A percentile compares a stretch with the other conserved stretches of the same genome.
Conservation (phyloP, 2,329 filamentous ascomycete species). For the Proliferodiscus dingleyae region DNA sequence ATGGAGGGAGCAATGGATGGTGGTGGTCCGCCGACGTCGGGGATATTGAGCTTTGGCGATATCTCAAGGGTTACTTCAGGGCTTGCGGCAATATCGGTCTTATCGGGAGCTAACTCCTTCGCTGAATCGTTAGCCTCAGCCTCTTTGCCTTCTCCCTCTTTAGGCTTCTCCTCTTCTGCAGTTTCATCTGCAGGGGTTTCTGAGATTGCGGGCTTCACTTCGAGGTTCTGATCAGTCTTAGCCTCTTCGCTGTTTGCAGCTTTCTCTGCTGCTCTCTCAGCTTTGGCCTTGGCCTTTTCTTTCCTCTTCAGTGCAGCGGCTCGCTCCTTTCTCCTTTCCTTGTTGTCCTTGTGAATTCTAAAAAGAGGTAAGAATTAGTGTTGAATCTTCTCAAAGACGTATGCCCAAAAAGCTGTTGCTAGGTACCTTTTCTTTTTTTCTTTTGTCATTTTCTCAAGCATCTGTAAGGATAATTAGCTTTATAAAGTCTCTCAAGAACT, state of each 20-base stretch:
- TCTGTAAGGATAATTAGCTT: constrained; percentile 12
- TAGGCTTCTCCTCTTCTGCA: not conserved
- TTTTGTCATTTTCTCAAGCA: constrained; percentile 12
- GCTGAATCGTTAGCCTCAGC: not conserved
- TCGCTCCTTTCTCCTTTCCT: constrained; percentile 11
- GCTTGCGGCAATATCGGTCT: not conserved
- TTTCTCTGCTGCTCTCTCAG: constrained; percentile 5
- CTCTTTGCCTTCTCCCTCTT: not conserved
- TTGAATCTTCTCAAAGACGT: too few relatives aligned
- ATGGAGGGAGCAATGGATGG: not conserved
- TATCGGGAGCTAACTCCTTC: not conserved
- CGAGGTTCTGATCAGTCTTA: constrained; percentile 1
- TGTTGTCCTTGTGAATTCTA: constrained; percentile 12
- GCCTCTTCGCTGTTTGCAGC: constrained; percentile 6
- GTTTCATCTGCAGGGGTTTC: too few relatives aligned
- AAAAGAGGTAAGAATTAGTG: not conserved
- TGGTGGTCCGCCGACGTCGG: not conserved
- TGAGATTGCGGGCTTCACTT: too few relatives aligned
- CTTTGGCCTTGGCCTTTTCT: constrained; percentile 8
- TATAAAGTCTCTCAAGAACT: constrained; percentile 20
- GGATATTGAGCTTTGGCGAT: not conserved
- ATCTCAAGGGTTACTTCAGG: constrained; percentile 1
- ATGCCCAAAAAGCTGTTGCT: too few relatives aligned
- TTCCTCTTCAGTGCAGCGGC: constrained; percentile 12
- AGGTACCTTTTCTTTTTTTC: constrained; percentile 25